phyloP scores from a whole-genome alignment of 2,329 filamentous ascomycete species.

The Fusarium tjaetaba region DNA sequence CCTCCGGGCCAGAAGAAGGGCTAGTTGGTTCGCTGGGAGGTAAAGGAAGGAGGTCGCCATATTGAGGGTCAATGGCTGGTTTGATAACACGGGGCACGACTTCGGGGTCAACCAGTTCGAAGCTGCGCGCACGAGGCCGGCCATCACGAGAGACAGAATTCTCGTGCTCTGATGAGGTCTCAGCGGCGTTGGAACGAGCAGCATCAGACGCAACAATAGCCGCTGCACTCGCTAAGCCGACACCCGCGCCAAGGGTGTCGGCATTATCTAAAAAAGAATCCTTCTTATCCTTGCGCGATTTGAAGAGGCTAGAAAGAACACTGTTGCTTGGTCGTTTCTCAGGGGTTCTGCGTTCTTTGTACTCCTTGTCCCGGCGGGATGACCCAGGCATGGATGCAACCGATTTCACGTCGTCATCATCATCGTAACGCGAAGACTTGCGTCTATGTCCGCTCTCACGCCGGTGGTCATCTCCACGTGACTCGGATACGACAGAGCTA shows the following conservation, averaged over 20 bases:
- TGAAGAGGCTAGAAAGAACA: slow-evolving; percentile 62
- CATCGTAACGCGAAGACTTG: slow-evolving; percentile 52
- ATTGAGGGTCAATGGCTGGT: slow-evolving; percentile 73
- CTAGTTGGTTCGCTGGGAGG: slow-evolving; percentile 68
- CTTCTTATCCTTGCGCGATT: slow-evolving; percentile 55
- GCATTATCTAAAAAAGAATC: slow-evolving; percentile 78
- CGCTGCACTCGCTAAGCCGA: slow-evolving; percentile 66
- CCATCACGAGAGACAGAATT: slow-evolving; percentile 41
- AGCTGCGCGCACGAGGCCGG: slow-evolving; percentile 37
- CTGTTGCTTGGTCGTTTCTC: slow-evolving; percentile 55
- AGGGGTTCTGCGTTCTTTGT: slow-evolving; percentile 43
- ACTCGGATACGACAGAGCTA: slow-evolving; percentile 61
- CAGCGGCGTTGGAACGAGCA: slow-evolving; percentile 58
- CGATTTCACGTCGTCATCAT: slow-evolving; percentile 61
- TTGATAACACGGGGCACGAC: slow-evolving; percentile 67
- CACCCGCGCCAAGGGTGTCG: slow-evolving; percentile 76
- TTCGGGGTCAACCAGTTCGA: slow-evolving; percentile 64
- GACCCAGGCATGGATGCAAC: slow-evolving; percentile 51
- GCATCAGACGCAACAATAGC: slow-evolving; percentile 53
- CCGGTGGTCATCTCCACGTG: slow-evolving; percentile 47
- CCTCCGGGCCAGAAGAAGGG: slow-evolving; percentile 50
- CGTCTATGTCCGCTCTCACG: slow-evolving; percentile 49
- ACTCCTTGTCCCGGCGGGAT: slow-evolving; percentile 48
- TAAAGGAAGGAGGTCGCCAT: slow-evolving; percentile 71
- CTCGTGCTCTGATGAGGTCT: slow-evolving; percentile 54